Base-by-base conservation (phyloP, 2,329 filamentous ascomycete genomes). In the Macrophomina tecta region DNA sequence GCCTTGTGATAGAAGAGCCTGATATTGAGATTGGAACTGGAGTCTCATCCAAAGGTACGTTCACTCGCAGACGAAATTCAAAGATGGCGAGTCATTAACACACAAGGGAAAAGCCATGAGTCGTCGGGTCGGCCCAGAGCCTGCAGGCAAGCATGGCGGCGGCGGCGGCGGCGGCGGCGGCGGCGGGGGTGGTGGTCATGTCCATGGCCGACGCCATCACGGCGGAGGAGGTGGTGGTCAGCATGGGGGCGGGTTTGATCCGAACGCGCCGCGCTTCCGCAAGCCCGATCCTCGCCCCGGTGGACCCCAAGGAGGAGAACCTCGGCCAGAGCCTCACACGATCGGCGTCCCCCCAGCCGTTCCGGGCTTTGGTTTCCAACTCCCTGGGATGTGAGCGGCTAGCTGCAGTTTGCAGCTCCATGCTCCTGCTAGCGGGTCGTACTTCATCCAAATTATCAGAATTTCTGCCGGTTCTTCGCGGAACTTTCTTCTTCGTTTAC, bases 21-120 rank as follows among this genome's bases (percentile, higher is more conserved):
- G 95, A 99, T 76, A 99, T 99, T 73, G 95, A 99, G 80, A 99
- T 99, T 67, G 95, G 95, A 64, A 94, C 94, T 18, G 95, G 95
- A 66, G 96, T 99, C 14, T 97, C 94, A 18, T 97, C 93, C 51
- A 99, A 99, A 83, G 49, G 55, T 67, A 51, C 12, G 49, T 51
- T 49, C 18, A 2, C 30, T n/a, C 16, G 32, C 6, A 5, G 70
- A 76, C 66, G 76, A 68, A 7, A 11, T 0, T 45, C 14, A 7
- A 40, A 78, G 76, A 76, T 18, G 78, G 12, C 11, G 16, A 36
- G 9, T 46, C 9, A 63, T 36, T 51, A 28, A 40, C 56, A 30
- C 56, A 46, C 34, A 9, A 11, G 32, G 9, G 4, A 4, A 32
- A 16, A 67, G 65, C 64, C 42, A 66, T 66, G 52, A 66, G 64